phyloP scores from a whole-genome alignment of 2,329 filamentous ascomycete genomes.

The Canariomyces notabilis region DNA sequence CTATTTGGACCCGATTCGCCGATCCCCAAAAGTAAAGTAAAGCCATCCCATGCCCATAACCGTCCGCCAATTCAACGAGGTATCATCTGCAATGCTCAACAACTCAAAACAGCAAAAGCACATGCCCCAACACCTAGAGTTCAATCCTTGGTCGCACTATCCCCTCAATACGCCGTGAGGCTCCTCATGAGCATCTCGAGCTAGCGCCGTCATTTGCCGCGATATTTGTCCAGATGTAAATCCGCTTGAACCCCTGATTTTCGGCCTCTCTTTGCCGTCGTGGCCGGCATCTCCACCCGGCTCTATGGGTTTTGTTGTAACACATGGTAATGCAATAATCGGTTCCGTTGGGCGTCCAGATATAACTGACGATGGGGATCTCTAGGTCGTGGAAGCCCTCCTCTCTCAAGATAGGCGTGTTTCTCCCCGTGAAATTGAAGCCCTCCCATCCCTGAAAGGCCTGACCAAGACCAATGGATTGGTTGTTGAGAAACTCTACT shows the following conservation, averaged over 20 bases:
- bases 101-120: too few relatives aligned
- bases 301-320: slow-evolving; percentile 19
- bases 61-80: too few relatives aligned
- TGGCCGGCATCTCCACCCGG: slow-evolving; percentile 27
- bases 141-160: too few relatives aligned
- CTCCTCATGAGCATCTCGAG: background rate
- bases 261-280: slow-evolving; percentile 17
- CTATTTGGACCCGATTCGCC: too few relatives aligned
- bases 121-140: too few relatives aligned
- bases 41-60: too few relatives aligned
- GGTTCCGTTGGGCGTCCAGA: slow-evolving; percentile 25
- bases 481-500: slow-evolving; percentile 22
- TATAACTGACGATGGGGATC: slow-evolving; percentile 23
- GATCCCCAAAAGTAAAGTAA: too few relatives aligned
- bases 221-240: slow-evolving; percentile 10
- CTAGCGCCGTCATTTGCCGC: background rate
- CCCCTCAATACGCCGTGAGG: background rate
- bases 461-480: slow-evolving; percentile 10
- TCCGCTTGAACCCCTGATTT: slow-evolving; percentile 21
- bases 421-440: slow-evolving; percentile 23
- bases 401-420: slow-evolving; percentile 22
- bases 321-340: slow-evolving; percentile 29
- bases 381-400: slow-evolving; percentile 26
- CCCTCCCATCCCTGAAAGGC: slow-evolving; percentile 32
- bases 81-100: too few relatives aligned